Base-by-base conservation (phyloP, 169 alveolate genomes). In the Eimeria sp. region DNA sequence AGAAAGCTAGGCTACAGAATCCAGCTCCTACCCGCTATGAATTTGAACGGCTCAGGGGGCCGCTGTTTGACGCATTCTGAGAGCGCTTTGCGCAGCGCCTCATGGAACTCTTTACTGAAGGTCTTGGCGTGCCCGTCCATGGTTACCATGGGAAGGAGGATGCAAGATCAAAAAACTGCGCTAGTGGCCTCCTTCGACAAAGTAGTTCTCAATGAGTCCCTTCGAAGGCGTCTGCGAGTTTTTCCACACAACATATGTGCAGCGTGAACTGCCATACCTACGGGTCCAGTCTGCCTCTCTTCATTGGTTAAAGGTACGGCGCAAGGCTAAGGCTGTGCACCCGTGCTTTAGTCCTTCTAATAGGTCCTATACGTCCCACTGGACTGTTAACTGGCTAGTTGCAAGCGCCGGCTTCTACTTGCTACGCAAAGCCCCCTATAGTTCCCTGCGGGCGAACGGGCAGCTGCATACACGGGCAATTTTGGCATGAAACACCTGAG, bases 51-150 rank as follows among this genome's bases (percentile, higher is more conserved):
- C 68, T 87, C 94, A 40, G 64, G 68, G 46, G 94, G 94, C 52
- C 94, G 56, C 94, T 64, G 64, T 62, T 43, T 62, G 52, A 87
- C 49, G 68, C 94, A 87, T 87, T 87, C 94, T 27, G 83, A 58
- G 18, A 87, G 62, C 18, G 83, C 94, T 66, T 33, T 66, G 52
- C 94, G 60, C 94, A 87, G 82, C 82, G 83, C 94, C 27, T 33
- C 94, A 64, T 58, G 76, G 18, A 87, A 54, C 94, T 87, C 94
- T 30, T 64, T 64, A 68, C 94, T 87, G 83, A 87, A 87, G 62
- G 49, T 23, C 30, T 87, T 56, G 6, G 54, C 68, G 52, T 64
- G 78, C 49, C 27, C 56, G 16, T 87, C 83, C 83, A 87, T 87
- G 6, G 33, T 40, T 60, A 13, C 58, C 62, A 33, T 37, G 56